A percentile compares a stretch with the other conserved stretches of the same genome.
phyloP scores from a whole-genome alignment of 805 yeast species.

The Lipomyces chichibuensis region DNA sequence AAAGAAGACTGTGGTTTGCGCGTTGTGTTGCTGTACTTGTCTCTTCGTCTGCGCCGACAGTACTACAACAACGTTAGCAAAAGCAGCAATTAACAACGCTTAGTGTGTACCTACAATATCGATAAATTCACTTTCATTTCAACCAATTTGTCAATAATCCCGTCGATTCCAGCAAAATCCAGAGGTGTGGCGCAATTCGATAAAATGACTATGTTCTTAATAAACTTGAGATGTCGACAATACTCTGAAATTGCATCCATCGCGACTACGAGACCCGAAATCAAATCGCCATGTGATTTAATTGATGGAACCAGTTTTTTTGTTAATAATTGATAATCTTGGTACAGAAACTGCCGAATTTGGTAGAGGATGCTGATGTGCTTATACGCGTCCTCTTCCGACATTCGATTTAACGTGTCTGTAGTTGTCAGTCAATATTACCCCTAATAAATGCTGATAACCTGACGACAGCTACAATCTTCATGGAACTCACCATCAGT shows the following conservation, averaged over 20 bases:
- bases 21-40: slow-evolving; percentile 8
- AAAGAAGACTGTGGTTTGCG: neutral
- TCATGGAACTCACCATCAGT: slow-evolving; percentile 28
- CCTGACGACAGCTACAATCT: neutral
- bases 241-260: slow-evolving; percentile 42
- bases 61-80: neutral
- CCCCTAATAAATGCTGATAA: neutral
- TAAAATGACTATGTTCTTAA: slow-evolving; percentile 40
- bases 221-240: slow-evolving; percentile 43
- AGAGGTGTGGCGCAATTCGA: slow-evolving; percentile 20
- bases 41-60: slow-evolving; percentile 9
- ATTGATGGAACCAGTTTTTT: slow-evolving; percentile 16
- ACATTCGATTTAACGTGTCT: slow-evolving; percentile 5
- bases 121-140: slow-evolving; percentile 28
- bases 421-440: neutral
- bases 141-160: slow-evolving; percentile 19
- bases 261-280: slow-evolving; percentile 46
- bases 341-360: slow-evolving; percentile 27
- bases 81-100: neutral
- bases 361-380: slow-evolving; percentile 22
- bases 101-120: slow-evolving; percentile 14
- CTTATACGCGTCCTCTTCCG: slow-evolving; percentile 20
- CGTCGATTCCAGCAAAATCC: slow-evolving; percentile 11
- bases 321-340: slow-evolving; percentile 13
- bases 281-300: slow-evolving; percentile 24